Base-by-base conservation (phyloP, 108 stramenopile genomes). In the Stephanodiscus minutulus region DNA sequence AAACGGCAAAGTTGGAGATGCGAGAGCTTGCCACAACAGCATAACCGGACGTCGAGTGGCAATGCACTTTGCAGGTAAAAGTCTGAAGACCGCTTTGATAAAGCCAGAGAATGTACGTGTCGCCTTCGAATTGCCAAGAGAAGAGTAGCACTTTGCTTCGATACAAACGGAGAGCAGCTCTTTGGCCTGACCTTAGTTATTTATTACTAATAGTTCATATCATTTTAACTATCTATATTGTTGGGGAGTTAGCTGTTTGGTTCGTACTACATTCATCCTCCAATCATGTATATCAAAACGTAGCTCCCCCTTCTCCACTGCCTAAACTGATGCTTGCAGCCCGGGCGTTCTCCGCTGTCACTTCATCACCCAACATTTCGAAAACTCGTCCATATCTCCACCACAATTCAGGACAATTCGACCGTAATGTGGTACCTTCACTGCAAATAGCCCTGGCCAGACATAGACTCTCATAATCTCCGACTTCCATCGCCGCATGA, bases 341-440 rank as follows among this genome's bases (percentile, higher is more conserved):
- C 52, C 83, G 64, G 0, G 93, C 93, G 73, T 94, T 84, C 69
- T 92, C 88, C 18, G 93, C 91, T 31, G 88, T 89, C 6, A 85
- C 82, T 70, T 89, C 84, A 72, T 94, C 93, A 22, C 93, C 93
- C 33, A 94, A 66, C 43, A 76, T 61, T 11, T 91, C 91, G 20
- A 94, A 73, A 27, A 94, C 86, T 33, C 73, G 66, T 39, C 86
- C 86, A 73, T 94, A 94, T 37, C 91, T 76, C 85, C 81, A 88
- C 93, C 93, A 94, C 66, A 89, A 73, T 65, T 91, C 90, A 8
- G 93, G 91, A 12, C 89, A 94, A 48, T 88, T 90, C 9, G 89
- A 63, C 44, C 91, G 83, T n/a, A 94, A 73, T 5, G 86, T 86
- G n/a, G 90, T 87, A n/a, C 88, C 90, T 48, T 86, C 79, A 57